Base-by-base conservation (phyloP, 192 early-diverging fungal species). In the Linnemannia hyalina region DNA sequence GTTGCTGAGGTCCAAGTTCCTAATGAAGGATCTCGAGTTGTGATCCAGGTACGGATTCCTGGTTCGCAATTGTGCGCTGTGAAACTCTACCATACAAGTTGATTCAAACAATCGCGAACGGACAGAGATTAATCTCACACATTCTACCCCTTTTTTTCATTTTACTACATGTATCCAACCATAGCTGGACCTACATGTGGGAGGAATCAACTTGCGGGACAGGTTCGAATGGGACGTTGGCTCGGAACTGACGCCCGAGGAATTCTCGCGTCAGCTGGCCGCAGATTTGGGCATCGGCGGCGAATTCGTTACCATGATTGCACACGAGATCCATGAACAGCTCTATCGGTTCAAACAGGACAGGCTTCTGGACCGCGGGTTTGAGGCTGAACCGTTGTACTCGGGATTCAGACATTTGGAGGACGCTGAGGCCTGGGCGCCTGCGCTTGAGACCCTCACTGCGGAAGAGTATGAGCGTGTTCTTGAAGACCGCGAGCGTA, bases 211-310 rank as follows among this genome's bases (percentile, higher is more conserved):
- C 82, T 84, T 97, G 52, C 89, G 94, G n/a, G 98, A 99, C 83
- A 92, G 94, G 15, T 94, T 99, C 77, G 97, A 98, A 91, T 99
- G 98, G 98, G 97, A 97, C 68, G 90, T 98, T 23, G 91, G 89
- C 29, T 91, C 93, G 38, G 86, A 92, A 60, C 63, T 91, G 81
- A 87, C 80, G 40, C 96, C 96, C 4, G 96, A 97, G 78, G 93
- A 92, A 38, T 97, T 97, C 83, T 92, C 93, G 42, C 83, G 88
- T 22, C 90, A 90, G 38, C 74, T 96, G 69, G 89, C 93, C 3
- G 88, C 92, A 36, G 96, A 97, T 76, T 79, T 97, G 40, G 95
- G 95, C 7, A 86, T 97, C 46, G 96, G 95, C 0, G 95, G 95
- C 15, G 96, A 96, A 80, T 97, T 95, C 89, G 92, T 94, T 10